Base-by-base conservation (phyloP, 2,329 filamentous ascomycete species). In the Xylaria sp. region DNA sequence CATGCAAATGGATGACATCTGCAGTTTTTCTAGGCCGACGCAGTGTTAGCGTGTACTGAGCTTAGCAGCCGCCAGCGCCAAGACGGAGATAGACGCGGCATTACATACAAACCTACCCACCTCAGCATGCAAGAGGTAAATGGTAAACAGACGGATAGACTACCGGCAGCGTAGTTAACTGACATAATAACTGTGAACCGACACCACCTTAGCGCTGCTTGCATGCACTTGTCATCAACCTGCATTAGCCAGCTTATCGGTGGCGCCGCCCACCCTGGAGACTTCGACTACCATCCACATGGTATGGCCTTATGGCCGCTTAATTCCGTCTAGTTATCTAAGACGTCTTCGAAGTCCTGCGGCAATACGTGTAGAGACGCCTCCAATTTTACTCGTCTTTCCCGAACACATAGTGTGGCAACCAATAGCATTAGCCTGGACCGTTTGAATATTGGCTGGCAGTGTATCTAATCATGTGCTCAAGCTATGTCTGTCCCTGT, bases 181-280 rank as follows among this genome's bases (percentile, higher is more conserved):
- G n/a, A n/a, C n/a, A n/a, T n/a, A n/a, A n/a, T n/a, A n/a, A n/a
- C n/a, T n/a, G n/a, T n/a, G n/a, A n/a, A n/a, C 25, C 20, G 7
- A 29, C 25, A 3, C 49, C 49, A 29, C 49, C 29, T 31, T 29
- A 15, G 17, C 13, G 20, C 31, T 50, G n/a, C 42, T 47, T 47
- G 29, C 33, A 58, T 65, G 66, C 66, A 62, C 9, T 36, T 62
- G 66, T 68, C 62, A 68, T 62, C 62, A 49, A 39, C 53, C 44
- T 63, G 66, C 66, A 68, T 68, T 56, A 54, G 53, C 61, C 22
- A 44, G 53, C 42, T 36, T 25, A 29, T 25, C 31, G 31, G 31
- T 39, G 27, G n/a, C 9, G 33, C n/a, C 7, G 50, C 31, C n/a
- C 9, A 20, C n/a, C 29, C 13, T 53, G 36, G 22, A 55, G 15